A percentile compares a stretch with the other conserved stretches of the same genome.
Evolutionary conservation across 257 asterid genomes (phyloP).

Genomic region (Forsythia suspensa): DNA sequence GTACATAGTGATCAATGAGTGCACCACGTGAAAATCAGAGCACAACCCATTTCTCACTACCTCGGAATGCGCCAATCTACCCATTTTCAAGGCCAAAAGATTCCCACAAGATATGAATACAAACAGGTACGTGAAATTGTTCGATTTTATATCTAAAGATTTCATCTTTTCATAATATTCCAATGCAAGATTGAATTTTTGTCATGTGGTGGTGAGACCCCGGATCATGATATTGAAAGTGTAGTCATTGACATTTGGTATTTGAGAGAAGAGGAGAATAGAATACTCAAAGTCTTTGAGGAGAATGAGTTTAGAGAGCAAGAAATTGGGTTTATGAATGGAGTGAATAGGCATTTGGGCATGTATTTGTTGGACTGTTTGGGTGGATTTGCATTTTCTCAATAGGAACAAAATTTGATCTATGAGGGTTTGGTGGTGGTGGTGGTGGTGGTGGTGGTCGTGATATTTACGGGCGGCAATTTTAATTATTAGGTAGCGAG

Average conservation of each 20-base stretch:
- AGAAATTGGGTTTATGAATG: constrained; percentile 60
- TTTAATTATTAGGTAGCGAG: constrained; percentile 24
- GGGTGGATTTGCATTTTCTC: constrained; percentile 47
- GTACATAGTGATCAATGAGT: constrained; percentile 85
- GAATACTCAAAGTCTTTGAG: constrained; percentile 57
- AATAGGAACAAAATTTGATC: constrained; percentile 42
- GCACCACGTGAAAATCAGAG: constrained; percentile 62
- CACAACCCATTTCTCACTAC: constrained; percentile 63
- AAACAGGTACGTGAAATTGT: constrained; percentile 82
- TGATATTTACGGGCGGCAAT: not conserved
- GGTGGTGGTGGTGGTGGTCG: no score
- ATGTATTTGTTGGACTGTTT: constrained; percentile 65
- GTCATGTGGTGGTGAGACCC: constrained; percentile 75
- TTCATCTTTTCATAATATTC: constrained; percentile 59
- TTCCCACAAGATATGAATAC: constrained; percentile 71
- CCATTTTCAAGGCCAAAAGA: constrained; percentile 38
- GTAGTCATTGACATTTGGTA: constrained; percentile 55
- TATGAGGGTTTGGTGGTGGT: constrained; percentile 27
- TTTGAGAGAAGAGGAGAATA: constrained; percentile 48
- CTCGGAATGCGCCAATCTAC: constrained; percentile 61
- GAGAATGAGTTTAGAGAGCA: constrained; percentile 59
- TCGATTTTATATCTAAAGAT: constrained; percentile 49
- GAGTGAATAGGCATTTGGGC: constrained; percentile 60
- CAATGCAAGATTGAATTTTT: constrained; percentile 50
- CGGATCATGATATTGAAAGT: constrained; percentile 85